Percentiles rank a stretch among this genome's conserved stretches.
phyloP scores from a whole-genome alignment of 75 land plant species.

The Selaginella moellendorffii region DNA sequence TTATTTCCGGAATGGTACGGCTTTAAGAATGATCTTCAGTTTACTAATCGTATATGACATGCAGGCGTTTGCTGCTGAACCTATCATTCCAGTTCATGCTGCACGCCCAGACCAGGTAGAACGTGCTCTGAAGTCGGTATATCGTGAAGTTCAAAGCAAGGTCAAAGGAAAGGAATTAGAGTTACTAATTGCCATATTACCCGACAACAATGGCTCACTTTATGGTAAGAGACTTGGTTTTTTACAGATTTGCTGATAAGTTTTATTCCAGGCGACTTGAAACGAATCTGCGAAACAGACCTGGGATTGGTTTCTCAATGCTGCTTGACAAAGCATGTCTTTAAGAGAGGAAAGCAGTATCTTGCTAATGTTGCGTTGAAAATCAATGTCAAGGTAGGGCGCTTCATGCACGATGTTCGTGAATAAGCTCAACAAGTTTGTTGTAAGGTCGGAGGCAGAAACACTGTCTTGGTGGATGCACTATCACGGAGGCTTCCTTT shows the following conservation, averaged over 20 bases:
- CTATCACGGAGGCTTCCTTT: background rate
- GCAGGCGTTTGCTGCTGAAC: no score
- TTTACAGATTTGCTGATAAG: background rate
- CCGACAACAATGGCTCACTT: constrained; percentile 1
- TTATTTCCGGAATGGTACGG: constrained; percentile 6
- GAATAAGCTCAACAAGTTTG: no score
- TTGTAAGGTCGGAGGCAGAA: constrained; percentile 8
- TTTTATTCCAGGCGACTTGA: constrained; percentile 1
- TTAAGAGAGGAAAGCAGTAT: background rate
- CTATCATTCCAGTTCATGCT: no score
- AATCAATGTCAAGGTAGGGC: constrained; percentile 9
- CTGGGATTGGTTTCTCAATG: constrained; percentile 6
- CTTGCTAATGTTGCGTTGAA: background rate
- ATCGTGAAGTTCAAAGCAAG: background rate
- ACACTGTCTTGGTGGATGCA: constrained; percentile 8
- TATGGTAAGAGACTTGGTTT: background rate
- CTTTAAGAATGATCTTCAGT: background rate
- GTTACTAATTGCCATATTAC: background rate
- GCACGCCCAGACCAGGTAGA: constrained; percentile 6
- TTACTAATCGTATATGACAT: no score
- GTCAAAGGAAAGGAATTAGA: constrained; percentile 4
- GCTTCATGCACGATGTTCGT: no score
- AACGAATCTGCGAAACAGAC: constrained; percentile 8
- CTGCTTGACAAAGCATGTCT: constrained; percentile 9
- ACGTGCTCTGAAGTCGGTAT: constrained; percentile 4